Conservation (phyloP, 352 stramenopile genomes). For the Pythium phragmitis region DNA sequence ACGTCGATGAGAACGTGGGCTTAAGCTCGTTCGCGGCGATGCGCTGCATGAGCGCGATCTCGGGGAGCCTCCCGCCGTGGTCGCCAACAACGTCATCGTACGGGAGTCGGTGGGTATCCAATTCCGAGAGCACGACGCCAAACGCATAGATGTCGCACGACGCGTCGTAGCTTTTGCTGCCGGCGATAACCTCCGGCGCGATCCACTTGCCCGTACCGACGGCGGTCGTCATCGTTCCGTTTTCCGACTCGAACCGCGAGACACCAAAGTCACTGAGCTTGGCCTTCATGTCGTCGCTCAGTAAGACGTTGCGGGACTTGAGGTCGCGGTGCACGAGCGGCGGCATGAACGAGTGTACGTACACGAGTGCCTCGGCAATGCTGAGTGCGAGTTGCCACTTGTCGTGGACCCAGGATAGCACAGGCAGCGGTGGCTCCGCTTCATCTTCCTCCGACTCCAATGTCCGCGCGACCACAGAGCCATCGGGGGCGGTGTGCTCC, state of each 20-base stretch:
- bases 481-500: slow-evolving; percentile 14
- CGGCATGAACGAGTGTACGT: slow-evolving; percentile 46
- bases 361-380: slow-evolving; percentile 46
- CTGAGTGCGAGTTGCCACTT: slow-evolving; percentile 4
- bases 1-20: slow-evolving; percentile 21
- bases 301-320: slow-evolving; percentile 45
- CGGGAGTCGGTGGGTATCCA: slow-evolving; percentile 48
- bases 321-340: slow-evolving; percentile 46
- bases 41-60: slow-evolving; percentile 38
- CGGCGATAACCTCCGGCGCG: slow-evolving; percentile 41
- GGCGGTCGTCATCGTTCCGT: slow-evolving; percentile 22
- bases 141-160: slow-evolving; percentile 51
- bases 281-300: slow-evolving; percentile 26
- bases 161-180: slow-evolving; percentile 32
- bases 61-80: slow-evolving; percentile 28
- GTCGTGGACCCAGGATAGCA: slow-evolving; percentile 36
- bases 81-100: slow-evolving; percentile 36
- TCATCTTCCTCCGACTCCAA: no score
- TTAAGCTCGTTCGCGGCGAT: slow-evolving; percentile 28
- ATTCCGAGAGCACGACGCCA: slow-evolving; percentile 48
- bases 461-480: no score
- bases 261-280: slow-evolving; percentile 32
- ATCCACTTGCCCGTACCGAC: slow-evolving; percentile 36
- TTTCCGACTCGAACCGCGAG: slow-evolving; percentile 17
- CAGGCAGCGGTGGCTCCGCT: slow-evolving; percentile 4